A percentile compares a stretch with the other conserved stretches of the same genome.
phyloP scores from a whole-genome alignment of 129 eudicot genomes.

The Arctium lappa region DNA sequence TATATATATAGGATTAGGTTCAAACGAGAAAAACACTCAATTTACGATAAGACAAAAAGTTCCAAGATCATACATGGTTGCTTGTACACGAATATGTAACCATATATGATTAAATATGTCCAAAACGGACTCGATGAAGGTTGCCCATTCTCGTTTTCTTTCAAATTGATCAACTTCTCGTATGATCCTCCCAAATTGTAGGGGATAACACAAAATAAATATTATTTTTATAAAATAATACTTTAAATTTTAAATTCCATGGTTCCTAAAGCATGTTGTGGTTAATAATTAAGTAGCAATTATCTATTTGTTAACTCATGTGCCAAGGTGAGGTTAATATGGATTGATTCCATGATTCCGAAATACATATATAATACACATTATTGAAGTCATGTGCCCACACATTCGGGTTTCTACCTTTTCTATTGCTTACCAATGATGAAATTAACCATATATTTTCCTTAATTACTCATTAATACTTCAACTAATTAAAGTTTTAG shows the following conservation, averaged over 20 bases:
- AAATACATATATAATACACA: not conserved
- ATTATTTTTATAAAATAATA: too few species aligned
- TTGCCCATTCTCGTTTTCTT: too few species aligned
- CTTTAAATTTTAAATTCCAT: not conserved
- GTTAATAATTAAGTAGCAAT: not conserved
- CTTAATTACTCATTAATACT: not conserved
- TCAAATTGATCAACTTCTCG: too few species aligned
- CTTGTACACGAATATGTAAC: too few species aligned
- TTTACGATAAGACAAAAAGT: too few species aligned
- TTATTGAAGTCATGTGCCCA: not conserved
- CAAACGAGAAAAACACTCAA: too few species aligned
- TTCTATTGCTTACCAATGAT: not conserved
- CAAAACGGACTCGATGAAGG: too few species aligned
- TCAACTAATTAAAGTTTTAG: not conserved
- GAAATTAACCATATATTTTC: not conserved
- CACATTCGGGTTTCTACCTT: not conserved
- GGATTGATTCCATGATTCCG: not conserved
- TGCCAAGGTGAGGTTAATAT: not conserved
- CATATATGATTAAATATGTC: too few species aligned
- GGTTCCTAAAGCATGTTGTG: not conserved
- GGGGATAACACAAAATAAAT: too few species aligned
- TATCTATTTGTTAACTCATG: not conserved
- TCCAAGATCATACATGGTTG: too few species aligned
- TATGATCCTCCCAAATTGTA: too few species aligned
- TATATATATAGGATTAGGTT: too few species aligned